Base-by-base conservation (phyloP, 164 flowering plant species). In the Vitis labrusca region DNA sequence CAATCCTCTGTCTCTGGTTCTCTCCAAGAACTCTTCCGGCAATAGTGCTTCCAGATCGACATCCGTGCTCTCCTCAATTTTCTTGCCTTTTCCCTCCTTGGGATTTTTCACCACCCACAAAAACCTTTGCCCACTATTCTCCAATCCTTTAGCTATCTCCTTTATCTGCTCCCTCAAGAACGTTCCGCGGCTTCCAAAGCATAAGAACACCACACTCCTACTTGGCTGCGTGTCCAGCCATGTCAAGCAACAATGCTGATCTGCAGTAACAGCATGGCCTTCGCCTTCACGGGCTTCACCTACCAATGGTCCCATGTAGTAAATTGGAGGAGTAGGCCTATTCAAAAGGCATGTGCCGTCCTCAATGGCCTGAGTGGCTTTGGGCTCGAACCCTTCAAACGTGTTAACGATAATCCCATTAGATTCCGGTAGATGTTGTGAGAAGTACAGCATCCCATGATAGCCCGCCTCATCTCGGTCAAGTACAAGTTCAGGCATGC, bases 391-490 rank as follows among this genome's bases (percentile, higher is more conserved):
- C 8, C 0, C 12, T 2, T 61, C 67, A 16, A 67, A 73, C 2
- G 71, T 61, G 63, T 73, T 73, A 1, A 49, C 10, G 1, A 73
- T 62, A 14, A 73, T 50, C 30, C 76, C 71, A 8, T 52, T 16
- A 2, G 66, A 23, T 8, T 55, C 62, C 32, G 50, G 63, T 3
- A 61, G 55, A 13, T 9, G 23, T 0, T 48, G 4, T 9, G 54
- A 27, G 27, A 19, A 47, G 50, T 64, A 12, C 2, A 81, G n/a
- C 48, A 75, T 67, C 27, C 44, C 30, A 1, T 53, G 32, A 47
- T 79, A 76, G 27, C 50, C 54, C 3, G 15, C 32, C 5, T 47
- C 55, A 8, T 61, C 56, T 0, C 77, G 65, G 10, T 66, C 74
- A 5, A 74, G 70, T 17, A 72, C 1, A 0, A 62, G 66, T 8